Evolutionary conservation across 2,329 filamentous ascomycete species (phyloP).

Genomic region (Catunica adiposa): DNA sequence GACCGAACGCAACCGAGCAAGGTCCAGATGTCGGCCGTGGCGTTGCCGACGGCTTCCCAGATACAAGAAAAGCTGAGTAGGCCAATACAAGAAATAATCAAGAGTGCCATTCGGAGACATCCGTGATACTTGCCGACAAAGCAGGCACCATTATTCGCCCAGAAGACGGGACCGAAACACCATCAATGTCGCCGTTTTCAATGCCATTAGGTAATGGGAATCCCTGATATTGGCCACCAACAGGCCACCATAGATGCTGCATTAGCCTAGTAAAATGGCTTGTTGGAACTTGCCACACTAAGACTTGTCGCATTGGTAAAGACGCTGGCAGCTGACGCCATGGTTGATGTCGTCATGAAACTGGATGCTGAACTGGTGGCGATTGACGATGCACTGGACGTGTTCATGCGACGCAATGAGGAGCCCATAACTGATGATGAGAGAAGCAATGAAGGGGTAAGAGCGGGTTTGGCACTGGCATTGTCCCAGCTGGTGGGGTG

Average conservation of each 20-base stretch:
- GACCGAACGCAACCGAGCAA: neutral
- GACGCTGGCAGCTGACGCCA: constrained; percentile 3
- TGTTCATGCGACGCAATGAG: constrained; percentile 8
- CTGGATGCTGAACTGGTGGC: constrained; percentile 7
- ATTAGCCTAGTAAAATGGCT: neutral
- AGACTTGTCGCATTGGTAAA: constrained; percentile 9
- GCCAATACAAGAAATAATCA: neutral
- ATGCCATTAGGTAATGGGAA: neutral
- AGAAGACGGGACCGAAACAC: neutral
- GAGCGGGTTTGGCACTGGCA: constrained; percentile 8
- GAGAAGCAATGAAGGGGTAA: constrained; percentile 11
- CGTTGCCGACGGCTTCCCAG: neutral
- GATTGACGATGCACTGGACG: constrained; percentile 8
- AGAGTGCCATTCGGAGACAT: neutral
- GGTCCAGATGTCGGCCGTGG: neutral
- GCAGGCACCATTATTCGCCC: neutral
- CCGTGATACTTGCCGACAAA: neutral
- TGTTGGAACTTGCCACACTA: constrained; percentile 8
- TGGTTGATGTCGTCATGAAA: constrained; percentile 11
- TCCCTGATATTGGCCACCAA: neutral
- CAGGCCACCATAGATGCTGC: neutral
- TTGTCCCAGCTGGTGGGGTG: constrained; percentile 11
- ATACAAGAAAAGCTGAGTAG: neutral
- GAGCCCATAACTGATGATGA: constrained; percentile 9
- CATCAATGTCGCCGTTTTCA: neutral